Evolutionary conservation across 352 stramenopile genomes (phyloP).

Genomic region (Phytopythium chamaehyphon): DNA sequence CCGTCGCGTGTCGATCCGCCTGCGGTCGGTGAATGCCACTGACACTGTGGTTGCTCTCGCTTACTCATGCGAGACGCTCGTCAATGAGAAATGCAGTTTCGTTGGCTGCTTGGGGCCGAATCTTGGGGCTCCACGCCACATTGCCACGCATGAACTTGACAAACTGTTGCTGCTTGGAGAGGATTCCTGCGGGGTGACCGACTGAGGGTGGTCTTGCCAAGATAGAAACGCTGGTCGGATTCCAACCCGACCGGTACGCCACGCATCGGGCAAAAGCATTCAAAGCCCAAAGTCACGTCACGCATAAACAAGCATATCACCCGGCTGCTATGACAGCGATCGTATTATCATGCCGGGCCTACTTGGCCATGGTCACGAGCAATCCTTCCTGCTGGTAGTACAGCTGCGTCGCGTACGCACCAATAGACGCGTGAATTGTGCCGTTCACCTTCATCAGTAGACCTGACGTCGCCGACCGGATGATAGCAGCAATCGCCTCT

Average conservation of each 20-base stretch:
- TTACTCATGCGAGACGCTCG: background rate
- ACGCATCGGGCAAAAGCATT: conserved; percentile 3
- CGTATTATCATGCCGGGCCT: background rate
- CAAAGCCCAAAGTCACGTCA: background rate
- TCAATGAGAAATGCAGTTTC: background rate
- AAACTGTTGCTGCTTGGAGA: too few species aligned
- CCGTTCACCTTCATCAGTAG: conserved; percentile 81
- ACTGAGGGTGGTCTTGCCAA: too few species aligned
- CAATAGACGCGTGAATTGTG: conserved; percentile 66
- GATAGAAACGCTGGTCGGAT: too few species aligned
- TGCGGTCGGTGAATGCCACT: background rate
- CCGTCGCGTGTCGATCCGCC: conserved; percentile 2
- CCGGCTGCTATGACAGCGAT: background rate
- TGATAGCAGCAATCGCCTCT: conserved; percentile 73
- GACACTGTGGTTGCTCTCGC: background rate
- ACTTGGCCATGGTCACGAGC: conserved; percentile 62
- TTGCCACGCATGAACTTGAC: too few species aligned
- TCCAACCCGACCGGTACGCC: too few species aligned
- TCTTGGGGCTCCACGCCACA: background rate
- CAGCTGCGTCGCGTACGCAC: conserved; percentile 54
- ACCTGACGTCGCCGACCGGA: conserved; percentile 62
- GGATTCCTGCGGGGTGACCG: too few species aligned
- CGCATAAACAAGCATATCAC: conserved; percentile 5
- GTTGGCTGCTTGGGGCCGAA: background rate
- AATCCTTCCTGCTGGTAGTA: conserved; percentile 73